These are phyloP conservation scores for Ophioceras dolichostomum DNA, from an alignment of 2,329 filamentous ascomycete species.

Conservation along the genomic window DNA sequence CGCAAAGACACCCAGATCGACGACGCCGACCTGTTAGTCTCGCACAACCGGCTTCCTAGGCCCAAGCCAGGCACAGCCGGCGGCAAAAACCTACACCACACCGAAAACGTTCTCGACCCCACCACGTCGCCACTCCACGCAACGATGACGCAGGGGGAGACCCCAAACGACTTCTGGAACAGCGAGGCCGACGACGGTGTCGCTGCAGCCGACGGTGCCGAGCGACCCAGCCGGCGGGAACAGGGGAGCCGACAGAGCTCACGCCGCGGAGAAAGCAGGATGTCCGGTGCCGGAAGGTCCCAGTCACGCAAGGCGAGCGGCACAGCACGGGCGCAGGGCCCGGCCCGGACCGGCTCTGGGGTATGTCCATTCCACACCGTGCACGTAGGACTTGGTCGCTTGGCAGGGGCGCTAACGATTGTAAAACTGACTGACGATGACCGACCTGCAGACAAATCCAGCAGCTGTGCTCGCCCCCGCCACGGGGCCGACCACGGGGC, in stretches of 20 bases:
- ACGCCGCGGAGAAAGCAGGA: conserved; percentile 40
- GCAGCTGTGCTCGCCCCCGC: too few relatives aligned
- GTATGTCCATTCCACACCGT: background rate
- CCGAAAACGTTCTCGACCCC: conserved; percentile 78
- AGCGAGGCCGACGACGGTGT: conserved; percentile 58
- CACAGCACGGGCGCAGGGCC: conserved; percentile 13
- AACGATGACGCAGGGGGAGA: conserved; percentile 15
- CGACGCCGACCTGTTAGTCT: conserved; percentile 83
- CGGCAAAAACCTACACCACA: conserved; percentile 84
- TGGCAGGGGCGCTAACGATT: too few relatives aligned
- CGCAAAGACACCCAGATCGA: conserved; percentile 76
- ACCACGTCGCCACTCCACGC: conserved; percentile 15
- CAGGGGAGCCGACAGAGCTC: conserved; percentile 36
- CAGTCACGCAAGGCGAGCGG: conserved; percentile 45
- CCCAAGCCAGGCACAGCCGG: conserved; percentile 58
- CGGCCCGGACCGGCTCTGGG: conserved; percentile 1
- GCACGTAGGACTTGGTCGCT: too few relatives aligned
- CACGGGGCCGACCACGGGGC: conserved; percentile 2
- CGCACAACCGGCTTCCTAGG: conserved; percentile 61
- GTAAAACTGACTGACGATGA: too few relatives aligned
- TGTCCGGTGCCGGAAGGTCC: conserved; percentile 32
- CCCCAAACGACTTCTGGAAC: conserved; percentile 50
- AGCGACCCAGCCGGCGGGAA: conserved; percentile 36
- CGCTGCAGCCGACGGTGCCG: conserved; percentile 25
- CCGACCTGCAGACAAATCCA: too few relatives aligned